Conservation (phyloP, 441 rosid genomes). For the Aleurites moluccanus region DNA sequence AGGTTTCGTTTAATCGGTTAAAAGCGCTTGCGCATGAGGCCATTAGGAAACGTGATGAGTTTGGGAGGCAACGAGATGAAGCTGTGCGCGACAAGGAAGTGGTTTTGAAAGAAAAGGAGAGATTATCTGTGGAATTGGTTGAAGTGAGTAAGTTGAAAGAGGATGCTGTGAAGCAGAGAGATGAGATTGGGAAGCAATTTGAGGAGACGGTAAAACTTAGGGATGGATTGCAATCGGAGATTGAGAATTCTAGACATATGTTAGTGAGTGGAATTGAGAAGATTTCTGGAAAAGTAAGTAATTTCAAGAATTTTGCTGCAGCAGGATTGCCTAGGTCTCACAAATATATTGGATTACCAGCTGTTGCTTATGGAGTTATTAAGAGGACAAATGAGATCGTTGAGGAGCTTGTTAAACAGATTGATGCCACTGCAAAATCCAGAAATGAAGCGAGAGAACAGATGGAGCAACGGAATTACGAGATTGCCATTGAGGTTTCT, state of each 20-base stretch:
- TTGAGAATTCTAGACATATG: constrained; percentile 82
- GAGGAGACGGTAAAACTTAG: constrained; percentile 49
- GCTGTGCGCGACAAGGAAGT: constrained; percentile 66
- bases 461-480: constrained; percentile 86
- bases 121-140: constrained; percentile 42
- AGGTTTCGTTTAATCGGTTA: constrained; percentile 49
- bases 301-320: constrained; percentile 62
- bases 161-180: constrained; percentile 51
- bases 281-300: constrained; percentile 77
- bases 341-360: constrained; percentile 69
- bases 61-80: constrained; percentile 63
- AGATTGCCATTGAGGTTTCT: constrained; percentile 93
- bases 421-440: constrained; percentile 53
- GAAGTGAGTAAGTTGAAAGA: constrained; percentile 49
- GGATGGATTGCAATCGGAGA: constrained; percentile 66
- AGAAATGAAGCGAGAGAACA: constrained; percentile 86
- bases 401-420: constrained; percentile 80
- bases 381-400: constrained; percentile 88
- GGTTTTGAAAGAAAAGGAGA: constrained; percentile 42
- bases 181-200: constrained; percentile 45
- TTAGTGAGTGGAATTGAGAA: constrained; percentile 94
- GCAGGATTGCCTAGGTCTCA: constrained; percentile 78
- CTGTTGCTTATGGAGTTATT: constrained; percentile 81
- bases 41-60: constrained; percentile 75
- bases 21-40: constrained; percentile 81